Percentiles rank a stretch among this genome's conserved stretches.
Conservation (phyloP, 1,284 basidiomycete genomes). For the Ganoderma boninense region DNA sequence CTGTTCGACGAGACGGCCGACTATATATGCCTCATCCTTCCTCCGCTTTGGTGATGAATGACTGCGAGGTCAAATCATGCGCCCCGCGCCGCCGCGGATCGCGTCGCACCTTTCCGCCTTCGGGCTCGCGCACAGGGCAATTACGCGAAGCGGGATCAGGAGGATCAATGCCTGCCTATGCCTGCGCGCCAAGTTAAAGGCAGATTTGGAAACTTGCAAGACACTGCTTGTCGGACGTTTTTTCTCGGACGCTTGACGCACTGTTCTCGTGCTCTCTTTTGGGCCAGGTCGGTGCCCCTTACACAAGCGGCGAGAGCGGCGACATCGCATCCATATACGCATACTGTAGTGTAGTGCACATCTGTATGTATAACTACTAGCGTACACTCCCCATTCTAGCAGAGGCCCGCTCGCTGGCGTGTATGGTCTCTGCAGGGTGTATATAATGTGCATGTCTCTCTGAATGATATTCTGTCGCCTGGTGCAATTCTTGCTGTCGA, state of each 20-base stretch:
- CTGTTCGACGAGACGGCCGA: background rate
- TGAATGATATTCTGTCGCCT: background rate
- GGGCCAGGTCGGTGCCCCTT: background rate
- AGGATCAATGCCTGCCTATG: background rate
- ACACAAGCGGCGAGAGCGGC: constrained; percentile 6
- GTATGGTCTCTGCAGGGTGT: constrained; percentile 6
- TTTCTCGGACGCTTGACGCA: constrained; percentile 18
- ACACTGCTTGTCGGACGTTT: constrained; percentile 5
- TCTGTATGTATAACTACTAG: constrained; percentile 22
- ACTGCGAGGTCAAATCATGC: background rate
- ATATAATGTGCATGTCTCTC: constrained; percentile 8
- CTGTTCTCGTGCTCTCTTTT: constrained; percentile 6
- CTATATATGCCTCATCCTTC: background rate
- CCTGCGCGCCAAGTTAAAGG: background rate
- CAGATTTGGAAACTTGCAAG: background rate
- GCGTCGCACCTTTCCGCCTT: background rate
- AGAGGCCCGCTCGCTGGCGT: constrained; percentile 19
- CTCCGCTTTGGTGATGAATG: background rate
- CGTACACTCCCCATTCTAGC: constrained; percentile 22
- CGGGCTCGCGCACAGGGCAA: background rate
- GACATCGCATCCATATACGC: constrained; percentile 9
- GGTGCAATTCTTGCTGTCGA: background rate
- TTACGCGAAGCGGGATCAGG: background rate
- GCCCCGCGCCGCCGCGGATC: background rate
- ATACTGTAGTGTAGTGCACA: constrained; percentile 16